phyloP scores from a whole-genome alignment of 2,329 filamentous ascomycete species.

The Exophiala sp. region DNA sequence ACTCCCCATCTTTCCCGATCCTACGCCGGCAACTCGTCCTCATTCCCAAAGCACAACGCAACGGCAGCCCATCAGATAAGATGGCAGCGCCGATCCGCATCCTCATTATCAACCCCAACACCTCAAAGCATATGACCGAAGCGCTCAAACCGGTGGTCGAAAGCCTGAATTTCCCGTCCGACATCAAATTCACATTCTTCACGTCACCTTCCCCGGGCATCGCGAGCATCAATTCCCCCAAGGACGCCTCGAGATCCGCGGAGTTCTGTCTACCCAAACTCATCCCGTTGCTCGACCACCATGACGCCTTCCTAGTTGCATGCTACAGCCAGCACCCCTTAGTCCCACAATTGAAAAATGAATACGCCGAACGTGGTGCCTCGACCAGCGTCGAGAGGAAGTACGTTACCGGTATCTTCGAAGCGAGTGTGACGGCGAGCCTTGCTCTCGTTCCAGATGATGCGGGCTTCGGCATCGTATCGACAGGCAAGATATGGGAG shows the following conservation, averaged over 20 bases:
- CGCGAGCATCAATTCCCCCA: constrained; percentile 72
- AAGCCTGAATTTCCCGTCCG: constrained; percentile 32
- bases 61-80: not conserved
- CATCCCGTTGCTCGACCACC: constrained; percentile 35
- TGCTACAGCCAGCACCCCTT: constrained; percentile 86
- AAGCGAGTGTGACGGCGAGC: constrained; percentile 68
- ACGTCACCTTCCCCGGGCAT: constrained; percentile 60
- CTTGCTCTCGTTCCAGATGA: constrained; percentile 51
- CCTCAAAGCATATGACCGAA: constrained; percentile 43
- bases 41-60: not conserved
- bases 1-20: not conserved
- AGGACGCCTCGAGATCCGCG: constrained; percentile 64
- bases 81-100: constrained; percentile 24
- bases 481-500: constrained; percentile 83
- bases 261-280: constrained; percentile 59
- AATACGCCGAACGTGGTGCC: constrained; percentile 32
- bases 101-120: constrained; percentile 47
- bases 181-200: constrained; percentile 56
- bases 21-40: not conserved
- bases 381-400: constrained; percentile 34
- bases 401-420: constrained; percentile 79
- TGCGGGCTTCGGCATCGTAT: constrained; percentile 74
- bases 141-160: constrained; percentile 40
- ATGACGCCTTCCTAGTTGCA: constrained; percentile 79
- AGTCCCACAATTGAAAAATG: constrained; percentile 57